phyloP scores from a whole-genome alignment of 306 rosid species.

The Sphenostylis stenocarpa region DNA sequence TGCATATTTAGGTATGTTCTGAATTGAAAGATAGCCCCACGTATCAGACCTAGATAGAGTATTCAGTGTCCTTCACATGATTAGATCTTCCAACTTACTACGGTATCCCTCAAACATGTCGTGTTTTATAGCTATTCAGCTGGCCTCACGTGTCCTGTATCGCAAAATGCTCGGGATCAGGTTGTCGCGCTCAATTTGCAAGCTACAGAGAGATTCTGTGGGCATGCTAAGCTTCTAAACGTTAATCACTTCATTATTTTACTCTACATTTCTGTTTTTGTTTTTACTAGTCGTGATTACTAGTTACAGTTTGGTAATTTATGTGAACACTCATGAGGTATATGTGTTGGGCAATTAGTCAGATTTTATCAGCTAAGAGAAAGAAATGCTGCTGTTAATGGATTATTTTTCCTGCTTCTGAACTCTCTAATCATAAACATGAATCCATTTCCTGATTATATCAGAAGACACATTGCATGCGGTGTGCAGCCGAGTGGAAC shows the following conservation, averaged over 20 bases:
- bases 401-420: neutral
- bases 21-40: neutral
- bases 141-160: neutral
- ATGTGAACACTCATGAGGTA: neutral
- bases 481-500: too few species aligned
- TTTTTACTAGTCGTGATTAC: neutral
- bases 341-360: neutral
- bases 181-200: neutral
- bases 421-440: neutral
- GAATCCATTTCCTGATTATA: neutral
- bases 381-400: neutral
- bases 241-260: neutral
- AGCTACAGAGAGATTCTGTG: constrained; percentile 9
- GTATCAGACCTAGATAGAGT: neutral
- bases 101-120: neutral
- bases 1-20: neutral
- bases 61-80: neutral
- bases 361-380: neutral
- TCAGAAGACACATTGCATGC: neutral
- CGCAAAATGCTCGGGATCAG: neutral
- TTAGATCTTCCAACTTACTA: neutral
- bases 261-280: neutral
- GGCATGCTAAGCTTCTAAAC: neutral
- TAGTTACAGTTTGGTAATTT: neutral
- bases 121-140: neutral